Evolutionary conservation across 495 filamentous ascomycete genomes (phyloP).

Genomic region (Pyronema domesticum): DNA sequence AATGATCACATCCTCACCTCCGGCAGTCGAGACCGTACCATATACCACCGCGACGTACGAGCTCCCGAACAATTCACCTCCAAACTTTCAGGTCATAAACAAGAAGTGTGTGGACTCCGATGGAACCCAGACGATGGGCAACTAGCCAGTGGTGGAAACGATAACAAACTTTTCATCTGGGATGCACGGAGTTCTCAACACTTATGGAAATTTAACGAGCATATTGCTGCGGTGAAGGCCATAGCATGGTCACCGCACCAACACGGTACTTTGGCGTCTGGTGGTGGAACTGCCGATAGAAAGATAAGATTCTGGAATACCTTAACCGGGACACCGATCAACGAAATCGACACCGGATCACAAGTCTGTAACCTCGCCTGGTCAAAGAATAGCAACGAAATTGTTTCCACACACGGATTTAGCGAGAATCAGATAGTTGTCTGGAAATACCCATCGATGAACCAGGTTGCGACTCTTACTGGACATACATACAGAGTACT

Average conservation of each 20-base stretch:
- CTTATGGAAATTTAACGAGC: conserved; percentile 77
- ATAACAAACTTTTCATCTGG: conserved; percentile 98
- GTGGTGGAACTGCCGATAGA: conserved; percentile 86
- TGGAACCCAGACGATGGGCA: conserved; percentile 95
- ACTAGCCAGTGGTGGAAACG: conserved; percentile 89
- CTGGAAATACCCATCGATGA: conserved; percentile 98
- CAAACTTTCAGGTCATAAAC: conserved; percentile 82
- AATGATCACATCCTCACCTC: conserved; percentile 95
- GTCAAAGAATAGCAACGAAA: conserved; percentile 89
- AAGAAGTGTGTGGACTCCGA: conserved; percentile 92
- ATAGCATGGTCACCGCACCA: conserved; percentile 99
- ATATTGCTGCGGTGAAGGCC: conserved; percentile 89
- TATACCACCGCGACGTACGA: conserved; percentile 88
- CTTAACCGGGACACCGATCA: conserved; percentile 51
- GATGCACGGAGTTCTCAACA: conserved; percentile 78
- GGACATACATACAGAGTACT: conserved; percentile 93
- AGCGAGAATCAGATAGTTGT: conserved; percentile 94
- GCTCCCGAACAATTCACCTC: conserved; percentile 78
- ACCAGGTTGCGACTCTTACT: conserved; percentile 81
- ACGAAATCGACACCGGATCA: conserved; percentile 83
- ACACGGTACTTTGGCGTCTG: conserved; percentile 78
- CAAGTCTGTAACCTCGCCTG: conserved; percentile 96
- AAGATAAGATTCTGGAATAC: conserved; percentile 98
- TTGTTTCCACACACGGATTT: conserved; percentile 96
- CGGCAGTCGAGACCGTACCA: conserved; percentile 78